phyloP scores from a whole-genome alignment of 2,329 filamentous ascomycete genomes.

The Penicillium corylophilum region DNA sequence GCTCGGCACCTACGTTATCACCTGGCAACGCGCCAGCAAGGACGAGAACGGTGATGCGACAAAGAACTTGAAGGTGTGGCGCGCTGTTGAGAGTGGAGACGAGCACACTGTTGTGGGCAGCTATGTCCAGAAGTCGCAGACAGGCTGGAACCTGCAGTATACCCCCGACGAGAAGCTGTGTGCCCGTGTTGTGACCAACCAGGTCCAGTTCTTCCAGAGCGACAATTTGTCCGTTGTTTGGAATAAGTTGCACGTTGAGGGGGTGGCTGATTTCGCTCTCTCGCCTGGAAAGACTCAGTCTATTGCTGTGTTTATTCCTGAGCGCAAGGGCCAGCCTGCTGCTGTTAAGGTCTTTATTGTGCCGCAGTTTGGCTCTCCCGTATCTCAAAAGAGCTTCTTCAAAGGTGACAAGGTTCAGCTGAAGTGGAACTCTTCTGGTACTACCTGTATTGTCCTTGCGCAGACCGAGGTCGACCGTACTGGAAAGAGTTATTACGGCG shows the following conservation, averaged over 20 bases:
- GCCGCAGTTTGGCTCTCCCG: slow-evolving; percentile 75
- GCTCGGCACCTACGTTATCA: slow-evolving; percentile 86
- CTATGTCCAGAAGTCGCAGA: slow-evolving; percentile 95
- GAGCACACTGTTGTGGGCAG: slow-evolving; percentile 73
- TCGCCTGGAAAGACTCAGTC: slow-evolving; percentile 87
- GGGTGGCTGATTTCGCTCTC: slow-evolving; percentile 83
- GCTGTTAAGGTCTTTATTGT: slow-evolving; percentile 93
- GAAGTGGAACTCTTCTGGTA: slow-evolving; percentile 95
- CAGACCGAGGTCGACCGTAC: slow-evolving; percentile 98
- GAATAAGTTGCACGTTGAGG: slow-evolving; percentile 94
- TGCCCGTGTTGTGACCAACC: slow-evolving; percentile 90
- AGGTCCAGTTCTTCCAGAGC: slow-evolving; percentile 95
- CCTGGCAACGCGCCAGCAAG: slow-evolving; percentile 91
- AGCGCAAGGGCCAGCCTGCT: slow-evolving; percentile 94
- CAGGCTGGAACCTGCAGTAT: slow-evolving; percentile 96
- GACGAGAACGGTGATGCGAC: slow-evolving; percentile 89
- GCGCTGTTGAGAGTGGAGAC: slow-evolving; percentile 66
- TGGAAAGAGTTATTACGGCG: slow-evolving; percentile 98
- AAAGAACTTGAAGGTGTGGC: slow-evolving; percentile 98
- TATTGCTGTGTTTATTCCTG: slow-evolving; percentile 91
- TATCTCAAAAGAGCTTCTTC: slow-evolving; percentile 98
- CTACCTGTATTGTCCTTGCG: slow-evolving; percentile 87
- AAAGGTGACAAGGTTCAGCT: slow-evolving; percentile 98
- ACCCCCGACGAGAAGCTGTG: slow-evolving; percentile 91
- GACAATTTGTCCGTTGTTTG: slow-evolving; percentile 81